Evolutionary conservation across 306 rosid species (phyloP), one percentile per base, ranked within the genome.

Genomic region (Hylodesmum podocarpum): DNA sequence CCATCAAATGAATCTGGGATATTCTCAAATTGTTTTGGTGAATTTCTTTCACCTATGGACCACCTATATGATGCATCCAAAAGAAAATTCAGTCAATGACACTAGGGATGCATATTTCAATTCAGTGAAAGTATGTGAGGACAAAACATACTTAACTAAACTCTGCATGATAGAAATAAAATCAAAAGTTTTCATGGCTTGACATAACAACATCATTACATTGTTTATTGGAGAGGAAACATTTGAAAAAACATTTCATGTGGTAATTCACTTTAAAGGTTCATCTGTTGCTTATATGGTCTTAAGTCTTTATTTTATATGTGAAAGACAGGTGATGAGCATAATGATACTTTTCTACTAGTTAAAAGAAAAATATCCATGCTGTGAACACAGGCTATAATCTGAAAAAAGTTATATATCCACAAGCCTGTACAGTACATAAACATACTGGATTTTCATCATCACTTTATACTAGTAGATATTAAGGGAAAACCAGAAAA

Each of bases 1-100:
- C 78, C 78, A 53, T 66, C 3, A 33, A 92, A 88, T 1, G 97
- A 90, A 75, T 88, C 84, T 14, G 84, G 87, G 21, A 91, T 74
- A 59, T 83, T 66, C 58, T 39, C 76, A 27, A 83, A 81, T 27
- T 83, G 80, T 8, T 12, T 5, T 39, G 75, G 40, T 41, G 71
- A 54, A 33, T 83, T 75, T 14, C 76, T 71, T 8, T 81, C 75
- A 33, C 76, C 66, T 0, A 83, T 69, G 34, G 72, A 83, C 67
- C 97, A 83, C 67, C 97, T 87, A 79, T 18, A 8, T 6, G 6
- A 29, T 39, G 68, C 24, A 43, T 12, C n/a, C 27, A 40, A 15
- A 55, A 55, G 15, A 77, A 51, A 36, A 12, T 19, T 46, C 5
- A 37, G 2, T 11, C 15, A 37, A 29, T 0, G 16, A 57, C 2